A percentile compares a stretch with the other conserved stretches of the same genome.
These are phyloP conservation scores for Tuber microsphaerosporum DNA, from an alignment of 495 filamentous ascomycete genomes.

Conservation along the genomic window DNA sequence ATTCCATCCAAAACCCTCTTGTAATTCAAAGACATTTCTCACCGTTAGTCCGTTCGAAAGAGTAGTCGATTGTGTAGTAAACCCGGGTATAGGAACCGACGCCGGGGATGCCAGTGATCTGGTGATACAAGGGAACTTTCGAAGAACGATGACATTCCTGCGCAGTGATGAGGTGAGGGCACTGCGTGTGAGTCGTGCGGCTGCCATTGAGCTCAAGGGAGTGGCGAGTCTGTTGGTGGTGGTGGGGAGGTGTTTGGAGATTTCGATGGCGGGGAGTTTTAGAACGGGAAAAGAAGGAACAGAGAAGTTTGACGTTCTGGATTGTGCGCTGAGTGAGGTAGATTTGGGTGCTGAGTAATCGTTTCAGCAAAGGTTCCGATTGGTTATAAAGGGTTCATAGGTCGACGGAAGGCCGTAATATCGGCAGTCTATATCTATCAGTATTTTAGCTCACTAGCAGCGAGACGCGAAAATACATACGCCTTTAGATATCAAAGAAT, in stretches of 20 bases:
- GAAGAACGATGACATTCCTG: slow-evolving; percentile 30
- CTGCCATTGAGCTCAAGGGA: slow-evolving; percentile 39
- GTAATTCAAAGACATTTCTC: slow-evolving; percentile 43
- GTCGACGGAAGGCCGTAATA: neutral
- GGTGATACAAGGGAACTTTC: slow-evolving; percentile 33
- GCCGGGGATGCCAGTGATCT: slow-evolving; percentile 35
- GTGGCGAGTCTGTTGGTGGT: slow-evolving; percentile 11
- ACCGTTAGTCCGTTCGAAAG: slow-evolving; percentile 96
- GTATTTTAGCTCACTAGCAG: neutral
- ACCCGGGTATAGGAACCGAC: slow-evolving; percentile 40
- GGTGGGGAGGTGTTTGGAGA: neutral
- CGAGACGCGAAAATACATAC: neutral
- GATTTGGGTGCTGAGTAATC: neutral
- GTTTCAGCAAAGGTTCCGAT: neutral
- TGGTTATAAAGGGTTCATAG: neutral
- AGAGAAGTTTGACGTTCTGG: neutral
- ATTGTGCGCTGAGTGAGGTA: neutral
- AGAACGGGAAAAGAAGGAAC: neutral
- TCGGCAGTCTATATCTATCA: neutral
- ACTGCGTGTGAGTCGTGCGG: slow-evolving; percentile 39
- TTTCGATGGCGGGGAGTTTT: slow-evolving; percentile 13
- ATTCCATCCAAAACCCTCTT: neutral
- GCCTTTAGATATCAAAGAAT: neutral
- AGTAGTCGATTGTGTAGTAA: slow-evolving; percentile 88
- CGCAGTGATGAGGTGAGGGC: slow-evolving; percentile 31